phyloP scores from a whole-genome alignment of 2,329 filamentous ascomycete genomes.

The Rutstroemia sp. region DNA sequence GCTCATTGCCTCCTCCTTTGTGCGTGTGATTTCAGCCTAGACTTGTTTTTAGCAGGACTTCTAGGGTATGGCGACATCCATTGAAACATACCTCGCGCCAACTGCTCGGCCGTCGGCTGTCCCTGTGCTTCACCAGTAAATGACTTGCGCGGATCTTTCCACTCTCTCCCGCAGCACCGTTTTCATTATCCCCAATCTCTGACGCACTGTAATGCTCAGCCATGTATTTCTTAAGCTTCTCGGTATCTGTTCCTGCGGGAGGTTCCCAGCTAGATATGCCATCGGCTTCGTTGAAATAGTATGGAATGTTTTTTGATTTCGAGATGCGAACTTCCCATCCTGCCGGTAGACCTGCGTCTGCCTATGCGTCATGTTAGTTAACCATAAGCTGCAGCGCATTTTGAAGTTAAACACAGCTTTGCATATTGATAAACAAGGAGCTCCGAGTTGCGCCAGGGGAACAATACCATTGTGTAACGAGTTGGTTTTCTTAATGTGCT shows the following conservation, averaged over 20 bases:
- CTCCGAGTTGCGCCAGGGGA: not conserved
- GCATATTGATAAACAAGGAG: not conserved
- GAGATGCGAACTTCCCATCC: constrained; percentile 96
- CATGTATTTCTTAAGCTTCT: constrained; percentile 93
- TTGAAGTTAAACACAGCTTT: not conserved
- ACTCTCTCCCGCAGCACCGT: constrained; percentile 37
- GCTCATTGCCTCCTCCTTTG: constrained; percentile 75
- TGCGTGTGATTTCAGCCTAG: constrained; percentile 72
- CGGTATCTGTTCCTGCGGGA: constrained; percentile 77
- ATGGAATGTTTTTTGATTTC: constrained; percentile 96
- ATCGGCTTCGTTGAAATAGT: constrained; percentile 89
- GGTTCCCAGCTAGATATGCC: constrained; percentile 96
- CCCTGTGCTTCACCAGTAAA: constrained; percentile 86
- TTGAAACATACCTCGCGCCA: constrained; percentile 64
- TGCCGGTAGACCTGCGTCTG: constrained; percentile 72
- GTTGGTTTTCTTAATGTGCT: not conserved
- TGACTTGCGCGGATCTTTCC: constrained; percentile 93
- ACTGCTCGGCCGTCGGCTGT: constrained; percentile 81
- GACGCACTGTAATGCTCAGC: constrained; percentile 69
- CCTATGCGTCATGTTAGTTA: constrained; percentile 33
- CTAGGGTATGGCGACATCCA: not conserved
- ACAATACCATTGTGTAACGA: constrained; percentile 4
- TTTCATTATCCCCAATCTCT: constrained; percentile 33
- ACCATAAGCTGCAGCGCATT: not conserved
- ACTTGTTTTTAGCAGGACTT: constrained; percentile 11